These are phyloP conservation scores for Colletotrichum musae DNA, from an alignment of 2,329 filamentous ascomycete species.

Conservation along the genomic window DNA sequence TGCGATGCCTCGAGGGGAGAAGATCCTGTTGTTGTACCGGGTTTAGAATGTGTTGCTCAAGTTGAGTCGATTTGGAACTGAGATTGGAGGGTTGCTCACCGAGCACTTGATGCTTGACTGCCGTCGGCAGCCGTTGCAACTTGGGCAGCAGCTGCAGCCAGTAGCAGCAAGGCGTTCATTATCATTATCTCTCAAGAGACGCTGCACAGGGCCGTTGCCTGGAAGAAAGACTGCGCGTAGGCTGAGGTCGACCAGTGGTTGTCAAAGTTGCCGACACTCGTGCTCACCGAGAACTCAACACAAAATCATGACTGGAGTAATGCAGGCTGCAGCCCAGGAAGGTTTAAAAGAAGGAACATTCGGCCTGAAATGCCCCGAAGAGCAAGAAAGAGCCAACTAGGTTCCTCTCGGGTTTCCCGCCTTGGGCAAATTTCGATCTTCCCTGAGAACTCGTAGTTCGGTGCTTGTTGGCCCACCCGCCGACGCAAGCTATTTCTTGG, in stretches of 20 bases:
- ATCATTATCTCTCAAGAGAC: too few species aligned
- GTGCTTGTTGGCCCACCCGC: not conserved
- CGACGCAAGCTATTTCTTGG: not conserved
- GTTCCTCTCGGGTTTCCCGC: not conserved
- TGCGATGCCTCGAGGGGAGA: slow-evolving; percentile 13
- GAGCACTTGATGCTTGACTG: not conserved
- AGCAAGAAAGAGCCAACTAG: too few species aligned
- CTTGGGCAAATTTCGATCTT: slow-evolving; percentile 3
- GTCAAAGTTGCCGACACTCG: not conserved
- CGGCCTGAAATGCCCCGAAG: slow-evolving; percentile 8
- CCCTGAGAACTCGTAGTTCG: not conserved
- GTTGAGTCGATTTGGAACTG: not conserved
- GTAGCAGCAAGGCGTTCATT: not conserved
- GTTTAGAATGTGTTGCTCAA: not conserved
- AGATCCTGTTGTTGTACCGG: not conserved
- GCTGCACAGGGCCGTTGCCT: too few species aligned
- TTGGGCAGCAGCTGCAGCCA: not conserved
- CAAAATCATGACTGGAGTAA: not conserved
- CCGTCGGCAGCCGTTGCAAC: not conserved
- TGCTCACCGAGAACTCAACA: not conserved
- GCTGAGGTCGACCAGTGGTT: not conserved
- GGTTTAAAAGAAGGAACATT: not conserved
- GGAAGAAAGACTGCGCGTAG: not conserved
- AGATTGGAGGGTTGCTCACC: not conserved
- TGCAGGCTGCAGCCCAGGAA: not conserved